phyloP scores from a whole-genome alignment of 768 basidiomycete species.

The Glaciozyma antarctica region DNA sequence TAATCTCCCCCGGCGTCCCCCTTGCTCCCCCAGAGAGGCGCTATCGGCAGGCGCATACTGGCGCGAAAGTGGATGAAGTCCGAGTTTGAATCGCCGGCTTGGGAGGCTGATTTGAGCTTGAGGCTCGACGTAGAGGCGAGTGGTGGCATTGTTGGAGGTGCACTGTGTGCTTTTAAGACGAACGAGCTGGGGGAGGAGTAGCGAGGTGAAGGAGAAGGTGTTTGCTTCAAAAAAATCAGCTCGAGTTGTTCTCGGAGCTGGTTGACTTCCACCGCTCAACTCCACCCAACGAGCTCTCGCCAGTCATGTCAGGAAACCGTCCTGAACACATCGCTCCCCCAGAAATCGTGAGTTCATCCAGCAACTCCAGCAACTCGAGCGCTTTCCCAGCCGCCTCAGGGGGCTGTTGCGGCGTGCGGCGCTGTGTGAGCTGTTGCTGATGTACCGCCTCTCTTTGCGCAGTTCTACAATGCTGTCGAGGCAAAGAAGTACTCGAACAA shows the following conservation, averaged over 20 bases:
- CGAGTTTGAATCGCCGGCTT: neutral
- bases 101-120: constrained; percentile 3
- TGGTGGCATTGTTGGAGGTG: neutral
- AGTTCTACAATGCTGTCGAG: constrained; percentile 96
- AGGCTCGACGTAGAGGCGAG: neutral
- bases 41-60: constrained; percentile 32
- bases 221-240: too few species aligned
- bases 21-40: constrained; percentile 22
- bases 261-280: neutral
- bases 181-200: too few species aligned
- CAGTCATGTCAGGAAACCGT: constrained; percentile 39
- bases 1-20: constrained; percentile 32
- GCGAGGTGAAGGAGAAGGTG: too few species aligned
- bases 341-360: constrained; percentile 61
- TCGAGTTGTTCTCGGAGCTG: neutral
- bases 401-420: neutral
- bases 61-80: constrained; percentile 33
- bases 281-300: neutral
- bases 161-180: too few species aligned
- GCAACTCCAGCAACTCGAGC: neutral
- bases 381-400: constrained; percentile 5
- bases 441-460: neutral
- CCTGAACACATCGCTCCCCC: constrained; percentile 83
- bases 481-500: constrained; percentile 95
- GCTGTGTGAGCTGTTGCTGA: neutral